Evolutionary conservation across 2,329 filamentous ascomycete species (phyloP).

Genomic region (Apiospora malaysiana): DNA sequence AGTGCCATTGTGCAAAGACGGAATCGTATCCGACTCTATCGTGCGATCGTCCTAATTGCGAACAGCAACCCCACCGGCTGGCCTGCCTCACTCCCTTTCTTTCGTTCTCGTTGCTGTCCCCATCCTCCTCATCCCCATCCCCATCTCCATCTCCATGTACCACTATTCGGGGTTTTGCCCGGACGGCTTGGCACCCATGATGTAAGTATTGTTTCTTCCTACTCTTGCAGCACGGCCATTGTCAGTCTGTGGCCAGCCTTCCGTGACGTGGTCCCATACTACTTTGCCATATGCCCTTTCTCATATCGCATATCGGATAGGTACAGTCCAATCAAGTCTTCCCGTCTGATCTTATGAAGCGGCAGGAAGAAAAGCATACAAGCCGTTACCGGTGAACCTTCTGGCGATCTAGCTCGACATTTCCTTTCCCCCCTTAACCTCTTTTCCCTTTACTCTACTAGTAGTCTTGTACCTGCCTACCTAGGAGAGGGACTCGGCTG

Average conservation of each 20-base stretch:
- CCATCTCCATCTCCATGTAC: background rate
- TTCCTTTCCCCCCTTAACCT: background rate
- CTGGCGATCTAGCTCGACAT: conserved; percentile 5
- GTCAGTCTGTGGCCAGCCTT: conserved; percentile 17
- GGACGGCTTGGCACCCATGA: conserved; percentile 1
- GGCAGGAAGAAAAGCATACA: conserved; percentile 20
- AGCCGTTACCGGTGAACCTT: conserved; percentile 19
- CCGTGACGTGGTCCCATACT: conserved; percentile 18
- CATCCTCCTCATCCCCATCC: background rate
- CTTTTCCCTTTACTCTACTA: background rate
- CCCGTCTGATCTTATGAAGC: background rate
- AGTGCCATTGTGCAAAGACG: background rate
- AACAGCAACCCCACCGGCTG: conserved; percentile 1
- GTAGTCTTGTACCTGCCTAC: conserved; percentile 1
- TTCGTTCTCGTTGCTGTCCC: background rate
- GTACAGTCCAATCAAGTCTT: conserved; percentile 14
- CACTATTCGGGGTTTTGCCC: background rate
- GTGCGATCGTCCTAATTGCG: conserved; percentile 15
- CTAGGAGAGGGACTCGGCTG: background rate
- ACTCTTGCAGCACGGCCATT: conserved; percentile 5
- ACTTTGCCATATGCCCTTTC: conserved; percentile 9
- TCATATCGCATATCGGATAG: conserved; percentile 18
- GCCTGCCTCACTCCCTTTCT: background rate
- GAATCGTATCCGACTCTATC: conserved; percentile 11
- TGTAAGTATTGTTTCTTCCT: conserved; percentile 17